Percentiles rank a stretch among this genome's conserved stretches.
Evolutionary conservation across 306 rosid genomes (phyloP).

Genomic region (Rosa persica): DNA sequence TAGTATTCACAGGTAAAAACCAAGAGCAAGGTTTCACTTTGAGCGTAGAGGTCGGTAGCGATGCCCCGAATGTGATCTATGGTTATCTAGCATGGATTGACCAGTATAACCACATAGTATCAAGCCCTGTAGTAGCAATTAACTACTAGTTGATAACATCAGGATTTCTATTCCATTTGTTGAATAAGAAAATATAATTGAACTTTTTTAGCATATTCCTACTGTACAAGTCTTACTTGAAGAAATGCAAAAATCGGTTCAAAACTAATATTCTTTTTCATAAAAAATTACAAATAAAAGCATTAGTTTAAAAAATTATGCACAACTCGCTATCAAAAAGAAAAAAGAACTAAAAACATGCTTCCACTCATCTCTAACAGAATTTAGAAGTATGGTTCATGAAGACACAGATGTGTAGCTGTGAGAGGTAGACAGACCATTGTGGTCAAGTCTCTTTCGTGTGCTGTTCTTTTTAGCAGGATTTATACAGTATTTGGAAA

Average conservation of each 20-base stretch:
- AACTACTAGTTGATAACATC: background rate
- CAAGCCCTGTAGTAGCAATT: constrained; percentile 8
- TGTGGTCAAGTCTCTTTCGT: background rate
- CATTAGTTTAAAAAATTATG: background rate
- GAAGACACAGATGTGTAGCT: background rate
- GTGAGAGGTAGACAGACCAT: background rate
- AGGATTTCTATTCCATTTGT: background rate
- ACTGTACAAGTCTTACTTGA: background rate
- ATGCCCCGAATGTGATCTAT: background rate
- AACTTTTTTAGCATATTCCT: background rate
- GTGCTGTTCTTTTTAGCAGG: background rate
- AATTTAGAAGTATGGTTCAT: background rate
- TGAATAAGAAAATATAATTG: background rate
- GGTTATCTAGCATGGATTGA: constrained; percentile 14
- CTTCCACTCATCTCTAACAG: background rate
- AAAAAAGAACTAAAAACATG: background rate
- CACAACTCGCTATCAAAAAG: background rate
- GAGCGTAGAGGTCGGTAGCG: background rate
- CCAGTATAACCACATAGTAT: constrained; percentile 1
- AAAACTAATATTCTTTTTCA: background rate
- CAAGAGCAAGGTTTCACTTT: constrained; percentile 10
- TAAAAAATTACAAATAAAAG: background rate
- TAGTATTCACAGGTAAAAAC: constrained; percentile 3
- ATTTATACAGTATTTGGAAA: background rate
- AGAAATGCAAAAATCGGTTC: background rate